Base-by-base conservation (phyloP, 2,329 filamentous ascomycete genomes). In the Clonostachys sp. region DNA sequence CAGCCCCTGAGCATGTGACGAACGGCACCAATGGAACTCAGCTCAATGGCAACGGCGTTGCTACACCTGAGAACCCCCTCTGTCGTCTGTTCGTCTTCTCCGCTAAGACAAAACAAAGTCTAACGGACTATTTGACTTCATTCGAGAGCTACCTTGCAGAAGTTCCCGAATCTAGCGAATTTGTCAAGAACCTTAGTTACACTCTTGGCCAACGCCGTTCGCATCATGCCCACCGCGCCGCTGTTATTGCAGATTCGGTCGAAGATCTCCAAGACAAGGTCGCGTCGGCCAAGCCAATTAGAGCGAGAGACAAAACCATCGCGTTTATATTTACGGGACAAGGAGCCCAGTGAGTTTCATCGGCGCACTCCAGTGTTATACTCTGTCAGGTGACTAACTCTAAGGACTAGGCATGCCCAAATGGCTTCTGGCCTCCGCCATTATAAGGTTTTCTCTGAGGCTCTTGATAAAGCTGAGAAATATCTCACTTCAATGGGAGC, bases 231-330 rank as follows among this genome's bases (percentile, higher is more conserved):
- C 45, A 53, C 33, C 51, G 57, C 1, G 45, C 52, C 3, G 55
- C 51, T 20, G 48, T 45, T 2, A 34, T 57, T 9, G 40, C 50
- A 3, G 17, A 62, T 4, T 68, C 71, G 42, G 73, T 66, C 1
- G 70, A 72, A 44, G 71, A 75, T 50, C 59, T 77, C 10, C 34
- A 20, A 30, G 17, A 46, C 35, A 41, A 16, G 12, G 16, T 41
- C 12, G 12, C 34, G 12, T 34, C 4, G 12, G 12, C 35, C 10
- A 33, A 8, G 20, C 30, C 42, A n/a, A 44, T 14, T 3, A 41
- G 33, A 18, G 20, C 16, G 53, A 56, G 6, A 61, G 51, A 39
- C 34, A 34, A 44, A n/a, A 16, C 41, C 6, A 16, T 54, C 10
- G 47, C 51, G 17, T 55, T 54, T 24, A 47, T 59, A 14, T 58